phyloP scores from a whole-genome alignment of 768 basidiomycete species.

The Cystofilobasidium bisporidii region DNA sequence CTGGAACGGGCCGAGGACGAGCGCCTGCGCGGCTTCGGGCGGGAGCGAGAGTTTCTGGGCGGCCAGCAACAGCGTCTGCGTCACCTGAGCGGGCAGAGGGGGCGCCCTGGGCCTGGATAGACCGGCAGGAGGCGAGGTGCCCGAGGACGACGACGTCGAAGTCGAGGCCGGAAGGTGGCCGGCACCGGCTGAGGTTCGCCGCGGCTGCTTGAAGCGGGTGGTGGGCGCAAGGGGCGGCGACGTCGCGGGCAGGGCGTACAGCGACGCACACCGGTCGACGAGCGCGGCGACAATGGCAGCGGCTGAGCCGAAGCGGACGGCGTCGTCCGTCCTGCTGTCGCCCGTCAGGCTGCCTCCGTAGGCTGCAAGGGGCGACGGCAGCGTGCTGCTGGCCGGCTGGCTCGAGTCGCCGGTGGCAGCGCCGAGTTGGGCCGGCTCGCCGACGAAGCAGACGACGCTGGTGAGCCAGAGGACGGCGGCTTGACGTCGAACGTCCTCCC shows the following conservation, averaged over 20 bases:
- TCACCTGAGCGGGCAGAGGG: conserved; percentile 14
- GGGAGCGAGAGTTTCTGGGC: conserved; percentile 30
- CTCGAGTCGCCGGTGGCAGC: too few relatives aligned
- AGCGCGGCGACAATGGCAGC: not conserved
- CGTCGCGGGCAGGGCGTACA: not conserved
- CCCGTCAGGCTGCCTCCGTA: not conserved
- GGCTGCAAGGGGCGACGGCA: not conserved
- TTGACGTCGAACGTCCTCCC: conserved; percentile 19
- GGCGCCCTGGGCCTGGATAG: too few relatives aligned
- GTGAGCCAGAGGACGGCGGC: conserved; percentile 22
- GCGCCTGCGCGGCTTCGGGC: conserved; percentile 14
- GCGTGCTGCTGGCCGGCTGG: too few relatives aligned
- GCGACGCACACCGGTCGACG: not conserved
- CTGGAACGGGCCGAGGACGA: conserved; percentile 17
- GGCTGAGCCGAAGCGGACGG: not conserved
- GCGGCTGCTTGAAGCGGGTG: too few relatives aligned
- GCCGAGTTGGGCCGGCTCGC: not conserved
- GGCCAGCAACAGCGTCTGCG: conserved; percentile 29
- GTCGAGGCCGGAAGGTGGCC: too few relatives aligned
- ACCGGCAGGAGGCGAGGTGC: not conserved
- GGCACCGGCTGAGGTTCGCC: too few relatives aligned
- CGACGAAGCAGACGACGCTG: conserved; percentile 4
- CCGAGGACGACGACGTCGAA: not conserved
- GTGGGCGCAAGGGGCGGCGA: not conserved
- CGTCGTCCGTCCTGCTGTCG: not conserved